phyloP scores from a whole-genome alignment of 2,329 filamentous ascomycete species.

The Alternaria consortialis region DNA sequence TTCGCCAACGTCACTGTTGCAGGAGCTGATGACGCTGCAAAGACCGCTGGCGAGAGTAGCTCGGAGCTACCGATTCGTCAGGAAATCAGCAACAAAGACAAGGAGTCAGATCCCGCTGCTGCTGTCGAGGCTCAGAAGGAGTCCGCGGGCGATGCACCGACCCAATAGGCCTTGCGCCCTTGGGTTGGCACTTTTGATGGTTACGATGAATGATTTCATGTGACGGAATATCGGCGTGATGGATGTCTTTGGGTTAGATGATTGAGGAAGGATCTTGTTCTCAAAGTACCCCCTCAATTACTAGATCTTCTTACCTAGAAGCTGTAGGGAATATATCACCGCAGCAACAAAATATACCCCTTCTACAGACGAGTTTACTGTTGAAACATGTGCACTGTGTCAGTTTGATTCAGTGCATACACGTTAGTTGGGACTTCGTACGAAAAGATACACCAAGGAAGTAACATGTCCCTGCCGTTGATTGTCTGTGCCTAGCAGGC shows the following conservation, averaged over 20 bases:
- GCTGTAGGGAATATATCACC: constrained; percentile 10
- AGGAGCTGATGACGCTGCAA: constrained; percentile 11
- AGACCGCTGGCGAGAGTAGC: constrained; percentile 1
- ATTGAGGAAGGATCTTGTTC: constrained; percentile 6
- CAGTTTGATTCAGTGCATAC: too few species aligned
- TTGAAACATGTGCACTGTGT: neutral
- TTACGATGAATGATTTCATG: constrained; percentile 21
- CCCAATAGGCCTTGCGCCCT: constrained; percentile 7
- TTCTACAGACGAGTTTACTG: neutral
- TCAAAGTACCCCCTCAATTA: constrained; percentile 9
- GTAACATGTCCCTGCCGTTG: too few species aligned
- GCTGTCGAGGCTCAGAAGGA: constrained; percentile 18
- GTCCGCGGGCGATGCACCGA: neutral
- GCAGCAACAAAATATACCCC: constrained; percentile 16
- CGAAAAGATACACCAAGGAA: too few species aligned
- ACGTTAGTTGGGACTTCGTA: too few species aligned
- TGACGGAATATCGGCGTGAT: constrained; percentile 25
- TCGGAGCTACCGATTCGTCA: constrained; percentile 6
- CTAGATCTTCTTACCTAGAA: constrained; percentile 17
- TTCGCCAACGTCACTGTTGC: constrained; percentile 24
- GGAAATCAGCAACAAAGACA: constrained; percentile 20
- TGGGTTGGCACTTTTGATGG: neutral
- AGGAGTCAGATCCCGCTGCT: constrained; percentile 22
- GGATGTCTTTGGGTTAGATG: constrained; percentile 17
- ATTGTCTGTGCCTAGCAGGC: too few species aligned